These are phyloP conservation scores for Mycena crocata DNA, from an alignment of 768 basidiomycete species.

Conservation along the genomic window DNA sequence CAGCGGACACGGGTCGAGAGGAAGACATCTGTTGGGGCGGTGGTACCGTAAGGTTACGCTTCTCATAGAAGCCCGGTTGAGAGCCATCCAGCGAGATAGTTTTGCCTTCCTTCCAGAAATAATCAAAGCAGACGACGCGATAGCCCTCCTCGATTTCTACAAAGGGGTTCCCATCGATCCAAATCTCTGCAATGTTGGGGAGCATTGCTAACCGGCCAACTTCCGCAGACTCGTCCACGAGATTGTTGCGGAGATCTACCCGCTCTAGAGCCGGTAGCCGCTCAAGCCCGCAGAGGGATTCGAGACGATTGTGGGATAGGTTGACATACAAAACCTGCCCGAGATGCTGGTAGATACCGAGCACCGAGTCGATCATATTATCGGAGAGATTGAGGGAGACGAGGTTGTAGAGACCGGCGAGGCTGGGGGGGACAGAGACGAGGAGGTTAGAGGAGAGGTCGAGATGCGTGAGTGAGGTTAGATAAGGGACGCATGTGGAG, in stretches of 20 bases:
- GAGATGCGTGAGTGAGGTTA: slow-evolving; percentile 82
- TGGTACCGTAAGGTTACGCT: slow-evolving; percentile 62
- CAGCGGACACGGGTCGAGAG: slow-evolving; percentile 58
- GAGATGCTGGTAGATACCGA: slow-evolving; percentile 86
- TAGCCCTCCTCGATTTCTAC: slow-evolving; percentile 78
- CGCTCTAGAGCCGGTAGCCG: slow-evolving; percentile 87
- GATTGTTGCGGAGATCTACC: slow-evolving; percentile 85
- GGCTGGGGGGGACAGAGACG: slow-evolving; percentile 84
- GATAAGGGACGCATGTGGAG: slow-evolving; percentile 69
- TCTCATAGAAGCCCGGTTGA: slow-evolving; percentile 78
- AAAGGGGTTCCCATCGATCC: slow-evolving; percentile 89
- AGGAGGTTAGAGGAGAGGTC: slow-evolving; percentile 94
- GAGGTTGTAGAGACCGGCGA: slow-evolving; percentile 81
- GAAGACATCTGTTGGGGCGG: slow-evolving; percentile 66
- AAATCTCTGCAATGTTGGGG: slow-evolving; percentile 84
- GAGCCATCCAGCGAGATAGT: slow-evolving; percentile 81
- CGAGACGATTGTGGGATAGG: slow-evolving; percentile 87
- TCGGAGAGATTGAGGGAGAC: slow-evolving; percentile 93
- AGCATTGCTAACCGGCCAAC: slow-evolving; percentile 84
- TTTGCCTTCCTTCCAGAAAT: slow-evolving; percentile 89
- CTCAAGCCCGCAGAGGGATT: slow-evolving; percentile 95
- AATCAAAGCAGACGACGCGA: slow-evolving; percentile 82
- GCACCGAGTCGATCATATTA: slow-evolving; percentile 97
- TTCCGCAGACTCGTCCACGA: slow-evolving; percentile 85
- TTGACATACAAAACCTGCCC: slow-evolving; percentile 84